Evolutionary conservation across 148 eudicot species (phyloP).

Genomic region (Gaultheria prostrata): DNA sequence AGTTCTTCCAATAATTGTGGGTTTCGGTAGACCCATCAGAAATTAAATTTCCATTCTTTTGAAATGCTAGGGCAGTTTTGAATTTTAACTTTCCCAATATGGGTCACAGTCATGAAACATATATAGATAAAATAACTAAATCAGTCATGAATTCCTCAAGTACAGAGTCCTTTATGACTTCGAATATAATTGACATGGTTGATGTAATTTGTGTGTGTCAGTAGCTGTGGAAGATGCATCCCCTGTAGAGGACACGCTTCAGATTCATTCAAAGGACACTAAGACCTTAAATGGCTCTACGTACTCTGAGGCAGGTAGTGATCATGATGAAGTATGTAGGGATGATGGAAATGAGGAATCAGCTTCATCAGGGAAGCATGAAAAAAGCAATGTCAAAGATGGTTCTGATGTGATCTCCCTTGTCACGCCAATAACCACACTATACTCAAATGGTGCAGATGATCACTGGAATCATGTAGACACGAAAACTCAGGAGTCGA

Average conservation of each 20-base stretch:
- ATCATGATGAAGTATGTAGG: slow-evolving; percentile 20
- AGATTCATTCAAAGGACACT: background rate
- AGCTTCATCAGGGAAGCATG: slow-evolving; percentile 17
- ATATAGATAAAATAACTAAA: background rate
- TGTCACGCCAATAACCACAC: slow-evolving; percentile 9
- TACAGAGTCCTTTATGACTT: background rate
- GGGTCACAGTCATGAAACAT: background rate
- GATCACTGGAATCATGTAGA: slow-evolving; percentile 5
- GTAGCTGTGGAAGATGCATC: slow-evolving; percentile 13
- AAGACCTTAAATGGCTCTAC: slow-evolving; percentile 28
- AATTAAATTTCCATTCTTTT: slow-evolving; percentile 19
- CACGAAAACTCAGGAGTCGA: slow-evolving; percentile 9
- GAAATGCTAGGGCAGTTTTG: background rate
- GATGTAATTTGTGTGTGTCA: slow-evolving; percentile 15
- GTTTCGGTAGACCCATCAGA: slow-evolving; percentile 7
- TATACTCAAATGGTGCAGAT: slow-evolving; percentile 12
- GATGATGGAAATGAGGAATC: slow-evolving; percentile 14
- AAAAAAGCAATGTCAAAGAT: background rate
- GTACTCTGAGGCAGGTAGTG: slow-evolving; percentile 28
- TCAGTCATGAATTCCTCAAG: background rate
- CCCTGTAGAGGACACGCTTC: slow-evolving; percentile 16
- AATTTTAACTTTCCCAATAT: background rate
- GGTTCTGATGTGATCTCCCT: slow-evolving; percentile 7
- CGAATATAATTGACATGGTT: slow-evolving; percentile 3
- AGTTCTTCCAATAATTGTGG: slow-evolving; percentile 24